Evolutionary conservation across 1,139 yeast genomes (phyloP), one percentile per base, ranked within the genome.

Genomic region (Scheffersomyces illinoinensis): DNA sequence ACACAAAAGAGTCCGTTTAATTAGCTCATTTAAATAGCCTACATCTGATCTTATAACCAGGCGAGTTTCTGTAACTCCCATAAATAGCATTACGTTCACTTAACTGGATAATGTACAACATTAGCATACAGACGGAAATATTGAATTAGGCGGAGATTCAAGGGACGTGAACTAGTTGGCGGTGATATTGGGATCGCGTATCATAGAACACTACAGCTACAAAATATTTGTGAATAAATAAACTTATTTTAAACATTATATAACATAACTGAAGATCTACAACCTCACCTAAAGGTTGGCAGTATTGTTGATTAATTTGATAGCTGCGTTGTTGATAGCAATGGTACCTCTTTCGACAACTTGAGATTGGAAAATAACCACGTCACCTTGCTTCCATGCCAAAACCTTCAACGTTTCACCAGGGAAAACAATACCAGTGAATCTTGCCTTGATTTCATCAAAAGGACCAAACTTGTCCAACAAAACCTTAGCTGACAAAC

Each of bases 351-450:
- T 89, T 70, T 91, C 97, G 62, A 89, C 86, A 60, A 90, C 93
- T 72, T 86, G 86, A 46, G 96, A 87, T 76, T 90, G 96, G 87
- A 93, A 95, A 62, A 87, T 81, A 61, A 95, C 89, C 65, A 82
- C 77, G 67, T 85, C 87, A 59, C 82, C 80, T 62, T 87, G 82
- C 75, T 88, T 91, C 99, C 99, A 95, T 52, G 97, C 97, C 59
- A 78, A 78, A 51, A 95, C 87, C 70, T 83, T 84, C 73, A 95
- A 83, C 46, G 92, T 89, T 77, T 95, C 98, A 68, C 98, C 99
- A n/a, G 98, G 98, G 86, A 86, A 93, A 52, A 95, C 98, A 70
- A 91, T 88, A 69, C 95, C 95, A 47, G 97, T 85, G 74, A 95
- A 95, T 73, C 98, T 87, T 48, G 87, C 96, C 82, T 95, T 95